Base-by-base conservation (phyloP, 2,329 filamentous ascomycete species). In the Exophiala phaeomuriformis region DNA sequence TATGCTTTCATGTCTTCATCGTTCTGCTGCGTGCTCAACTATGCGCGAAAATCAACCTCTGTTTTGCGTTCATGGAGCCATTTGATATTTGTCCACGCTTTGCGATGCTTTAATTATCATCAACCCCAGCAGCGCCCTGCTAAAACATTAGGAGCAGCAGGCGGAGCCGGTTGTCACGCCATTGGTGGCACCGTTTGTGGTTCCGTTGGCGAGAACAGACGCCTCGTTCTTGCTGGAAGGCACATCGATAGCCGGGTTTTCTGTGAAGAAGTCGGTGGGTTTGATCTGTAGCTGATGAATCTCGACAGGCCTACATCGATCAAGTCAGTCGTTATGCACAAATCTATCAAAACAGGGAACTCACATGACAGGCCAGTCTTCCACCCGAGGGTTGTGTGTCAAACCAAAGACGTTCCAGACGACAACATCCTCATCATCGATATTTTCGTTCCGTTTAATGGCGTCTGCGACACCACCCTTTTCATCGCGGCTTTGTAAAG, bases 221-320 rank as follows among this genome's bases (percentile, higher is more conserved):
- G 61, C 52, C 29, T 55, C 52, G 41, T 71, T 71, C 59, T 67
- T 69, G 29, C 61, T 65, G 4, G 69, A 71, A 1, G 77, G 76
- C 27, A 80, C 75, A 65, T 80, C 77, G 48, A 80, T 71, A 3
- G 73, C 72, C 0, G 77, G 77, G 47, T 80, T 80, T 31, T 65
- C 69, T 1, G 69, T 71, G 58, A 80, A 80, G 69, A 80, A 80
- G 59, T 80, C 76, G 6, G 71, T 68, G 0, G 77, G 77, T 39
- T 73, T 71, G 49, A 78, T 67, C 29, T 73, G 67, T 3, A 78
- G 59, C 56, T 72, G 69, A 56, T 75, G 71, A 36, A 75, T 74
- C 57, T 78, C 75, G 1, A 69, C 67, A 0, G 75, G 75, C 58
- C 56, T 61, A 51, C 36, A 41, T 40, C 32, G 19, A 19, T 19